Percentiles rank a stretch among this genome's conserved stretches.
Evolutionary conservation across 495 filamentous ascomycete genomes (phyloP).

Genomic region (Recurvomyces mirabilis): DNA sequence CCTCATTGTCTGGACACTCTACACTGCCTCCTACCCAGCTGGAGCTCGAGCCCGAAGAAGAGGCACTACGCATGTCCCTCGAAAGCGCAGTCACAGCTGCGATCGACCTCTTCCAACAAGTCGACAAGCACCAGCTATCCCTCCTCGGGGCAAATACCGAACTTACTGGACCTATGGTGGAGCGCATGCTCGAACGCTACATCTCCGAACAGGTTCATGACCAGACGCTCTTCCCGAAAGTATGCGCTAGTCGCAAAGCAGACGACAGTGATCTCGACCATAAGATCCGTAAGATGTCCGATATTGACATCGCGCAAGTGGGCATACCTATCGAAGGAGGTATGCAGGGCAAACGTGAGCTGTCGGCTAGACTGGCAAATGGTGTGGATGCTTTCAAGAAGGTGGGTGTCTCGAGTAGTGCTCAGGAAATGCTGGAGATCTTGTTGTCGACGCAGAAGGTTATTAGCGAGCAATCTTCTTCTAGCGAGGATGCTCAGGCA

Average conservation of each 20-base stretch:
- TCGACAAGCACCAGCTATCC: conserved; percentile 91
- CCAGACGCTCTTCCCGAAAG: conserved; percentile 65
- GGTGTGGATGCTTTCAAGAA: conserved; percentile 86
- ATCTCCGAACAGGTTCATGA: conserved; percentile 89
- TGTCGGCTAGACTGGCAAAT: conserved; percentile 56
- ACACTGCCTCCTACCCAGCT: conserved; percentile 23
- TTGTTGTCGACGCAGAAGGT: conserved; percentile 79
- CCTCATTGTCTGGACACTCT: conserved; percentile 18
- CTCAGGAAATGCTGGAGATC: conserved; percentile 89
- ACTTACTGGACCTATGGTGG: conserved; percentile 81
- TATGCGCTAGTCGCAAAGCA: conserved; percentile 62
- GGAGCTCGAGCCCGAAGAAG: conserved; percentile 71
- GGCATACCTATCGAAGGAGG: conserved; percentile 74
- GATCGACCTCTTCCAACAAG: conserved; percentile 88
- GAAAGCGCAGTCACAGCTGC: conserved; percentile 88
- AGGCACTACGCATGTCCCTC: conserved; percentile 69
- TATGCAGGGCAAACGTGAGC: conserved; percentile 55
- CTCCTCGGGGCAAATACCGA: conserved; percentile 86
- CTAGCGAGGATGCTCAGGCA: conserved; percentile 44
- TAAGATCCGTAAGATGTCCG: conserved; percentile 82
- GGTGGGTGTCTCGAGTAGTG: conserved; percentile 70
- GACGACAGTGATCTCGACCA: conserved; percentile 88
- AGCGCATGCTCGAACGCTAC: conserved; percentile 90
- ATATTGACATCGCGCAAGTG: conserved; percentile 87
- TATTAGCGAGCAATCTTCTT: conserved; percentile 45